phyloP scores from a whole-genome alignment of 2,329 filamentous ascomycete species.

The Fonsecaea nubica region DNA sequence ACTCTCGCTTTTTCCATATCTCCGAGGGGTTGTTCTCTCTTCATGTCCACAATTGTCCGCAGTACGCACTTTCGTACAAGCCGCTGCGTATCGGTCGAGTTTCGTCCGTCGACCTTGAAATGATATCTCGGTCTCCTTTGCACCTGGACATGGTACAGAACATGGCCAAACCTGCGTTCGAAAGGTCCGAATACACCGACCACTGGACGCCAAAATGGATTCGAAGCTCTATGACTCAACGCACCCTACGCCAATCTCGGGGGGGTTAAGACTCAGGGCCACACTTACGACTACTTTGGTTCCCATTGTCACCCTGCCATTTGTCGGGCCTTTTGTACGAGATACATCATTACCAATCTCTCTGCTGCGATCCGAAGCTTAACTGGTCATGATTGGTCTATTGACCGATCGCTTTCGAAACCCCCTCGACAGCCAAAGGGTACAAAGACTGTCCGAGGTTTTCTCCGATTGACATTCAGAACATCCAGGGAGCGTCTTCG shows the following conservation, averaged over 20 bases:
- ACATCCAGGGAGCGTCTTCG: not conserved
- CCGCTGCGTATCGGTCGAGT: not conserved
- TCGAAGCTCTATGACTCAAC: too few relatives aligned
- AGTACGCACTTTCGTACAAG: conserved; percentile 9
- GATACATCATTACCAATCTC: conserved; percentile 1
- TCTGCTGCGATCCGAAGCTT: not conserved
- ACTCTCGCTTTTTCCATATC: conserved; percentile 6
- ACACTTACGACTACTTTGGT: not conserved
- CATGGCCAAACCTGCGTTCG: not conserved
- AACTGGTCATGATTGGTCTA: not conserved
- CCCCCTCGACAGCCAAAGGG: not conserved
- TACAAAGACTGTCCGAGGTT: not conserved
- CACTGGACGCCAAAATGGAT: not conserved
- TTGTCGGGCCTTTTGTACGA: not conserved
- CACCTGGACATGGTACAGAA: not conserved
- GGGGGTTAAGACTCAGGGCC: not conserved
- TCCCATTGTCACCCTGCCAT: not conserved
- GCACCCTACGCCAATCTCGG: too few relatives aligned
- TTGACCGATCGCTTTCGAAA: not conserved
- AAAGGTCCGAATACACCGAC: not conserved
- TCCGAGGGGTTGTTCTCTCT: not conserved
- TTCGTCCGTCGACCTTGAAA: conserved; percentile 1
- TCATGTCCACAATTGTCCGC: not conserved
- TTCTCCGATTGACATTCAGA: not conserved
- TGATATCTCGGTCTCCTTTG: not conserved